Evolutionary conservation across 192 early-diverging fungal species (phyloP), one percentile per base, ranked within the genome.

Genomic region (Umbelopsis vinacea): DNA sequence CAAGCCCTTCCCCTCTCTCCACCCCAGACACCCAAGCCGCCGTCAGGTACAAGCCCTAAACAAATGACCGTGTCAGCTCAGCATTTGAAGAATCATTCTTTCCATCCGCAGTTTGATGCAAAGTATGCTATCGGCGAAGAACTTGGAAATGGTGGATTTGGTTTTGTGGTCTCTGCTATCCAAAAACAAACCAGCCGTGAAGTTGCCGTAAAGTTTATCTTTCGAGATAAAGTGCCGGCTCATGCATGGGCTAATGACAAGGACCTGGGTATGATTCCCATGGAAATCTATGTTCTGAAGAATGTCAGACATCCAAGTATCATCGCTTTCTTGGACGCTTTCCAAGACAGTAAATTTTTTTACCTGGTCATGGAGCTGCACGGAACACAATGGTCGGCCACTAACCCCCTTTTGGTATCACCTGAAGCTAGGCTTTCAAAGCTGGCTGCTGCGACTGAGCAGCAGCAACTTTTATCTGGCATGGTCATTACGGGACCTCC

Each of bases 101-200:
- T 88, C 22, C 76, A 82, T 29, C 74, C 85, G 15, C 78, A 79
- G 38, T 88, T 89, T 70, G 15, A 79, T 24, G 57, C 74, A 35
- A 70, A 83, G 46, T 89, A 88, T 68, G 63, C 69, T 6, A 66
- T 88, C 8, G 79, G 82, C 17, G 79, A 89, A 63, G 89, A 92
- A 69, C 88, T 94, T 35, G 92, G 92, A 8, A 83, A 75, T 37
- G 92, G 92, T 57, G 92, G 92, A 24, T 92, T 91, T 74, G 92
- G 92, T 5, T 92, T 93, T 76, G 92, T 94, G 0, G 81, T 88
- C n/a, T 84, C 85, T 23, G 89, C 86, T 14, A 73, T 79, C 15
- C 87, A 86, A 35, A 81, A 84, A 11, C 57, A 46, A 12, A 81
- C 83, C 68, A 60, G 86, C 29, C 79, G 76, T 29, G 86, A 89